These are phyloP conservation scores for Botrytis deweyae DNA, from an alignment of 2,329 filamentous ascomycete species.

Conservation along the genomic window DNA sequence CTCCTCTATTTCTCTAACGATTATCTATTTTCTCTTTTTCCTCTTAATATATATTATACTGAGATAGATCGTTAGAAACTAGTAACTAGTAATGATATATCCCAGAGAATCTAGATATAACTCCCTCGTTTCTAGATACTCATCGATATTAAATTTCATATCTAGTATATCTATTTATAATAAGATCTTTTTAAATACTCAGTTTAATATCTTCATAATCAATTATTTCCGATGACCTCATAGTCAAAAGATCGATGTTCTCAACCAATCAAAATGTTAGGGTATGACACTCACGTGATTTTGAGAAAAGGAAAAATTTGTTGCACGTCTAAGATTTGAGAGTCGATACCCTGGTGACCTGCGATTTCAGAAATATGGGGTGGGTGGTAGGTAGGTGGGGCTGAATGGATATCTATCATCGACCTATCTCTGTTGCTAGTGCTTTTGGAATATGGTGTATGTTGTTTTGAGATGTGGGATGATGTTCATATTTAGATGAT, in stretches of 20 bases:
- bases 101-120: too few relatives aligned
- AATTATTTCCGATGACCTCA: neutral
- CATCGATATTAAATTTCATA: too few relatives aligned
- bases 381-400: neutral
- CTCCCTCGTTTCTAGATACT: too few relatives aligned
- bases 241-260: neutral
- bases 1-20: too few relatives aligned
- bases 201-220: too few relatives aligned
- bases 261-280: fast-evolving
- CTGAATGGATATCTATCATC: neutral
- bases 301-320: fast-evolving
- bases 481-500: neutral
- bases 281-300: fast-evolving
- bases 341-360: neutral
- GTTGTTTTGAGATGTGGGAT: neutral
- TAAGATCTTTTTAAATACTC: too few relatives aligned
- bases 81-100: too few relatives aligned
- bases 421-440: neutral
- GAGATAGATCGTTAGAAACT: too few relatives aligned
- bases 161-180: fast-evolving
- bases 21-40: too few relatives aligned
- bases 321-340: neutral
- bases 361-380: neutral
- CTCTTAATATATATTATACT: too few relatives aligned
- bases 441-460: neutral